Conservation (phyloP, 805 yeast genomes). For the Yamadazyma sp. region DNA sequence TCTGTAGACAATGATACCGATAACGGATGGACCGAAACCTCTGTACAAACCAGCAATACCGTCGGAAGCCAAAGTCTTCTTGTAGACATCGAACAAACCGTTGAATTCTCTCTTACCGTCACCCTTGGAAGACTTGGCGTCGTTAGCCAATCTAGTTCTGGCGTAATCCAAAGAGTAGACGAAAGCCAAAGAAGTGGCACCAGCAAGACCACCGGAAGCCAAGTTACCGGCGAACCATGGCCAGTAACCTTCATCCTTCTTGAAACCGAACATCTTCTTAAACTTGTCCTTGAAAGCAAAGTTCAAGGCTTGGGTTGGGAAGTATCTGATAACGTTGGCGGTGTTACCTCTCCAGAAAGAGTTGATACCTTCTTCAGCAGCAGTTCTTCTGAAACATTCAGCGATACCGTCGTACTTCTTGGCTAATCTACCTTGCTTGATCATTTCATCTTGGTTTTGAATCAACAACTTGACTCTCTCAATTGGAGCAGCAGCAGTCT, state of each 20-base stretch:
- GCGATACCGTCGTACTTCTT: constrained; percentile 83
- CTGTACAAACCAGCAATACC: constrained; percentile 99
- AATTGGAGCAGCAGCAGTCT: constrained; percentile 97
- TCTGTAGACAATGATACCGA: constrained; percentile 98
- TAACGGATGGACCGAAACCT: constrained; percentile 98
- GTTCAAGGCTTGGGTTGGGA: constrained; percentile 99
- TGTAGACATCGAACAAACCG: constrained; percentile 95
- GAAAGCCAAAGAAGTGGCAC: constrained; percentile 90
- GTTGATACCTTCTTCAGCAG: constrained; percentile 86
- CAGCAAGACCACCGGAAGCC: constrained; percentile 98
- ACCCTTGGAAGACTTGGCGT: constrained; percentile 87
- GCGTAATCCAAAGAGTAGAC: constrained; percentile 98
- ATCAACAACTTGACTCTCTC: constrained; percentile 95
- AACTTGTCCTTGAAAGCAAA: constrained; percentile 98
- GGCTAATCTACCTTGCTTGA: constrained; percentile 94
- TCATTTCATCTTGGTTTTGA: constrained; percentile 98
- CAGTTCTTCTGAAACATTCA: constrained; percentile 94
- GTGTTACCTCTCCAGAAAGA: constrained; percentile 99
- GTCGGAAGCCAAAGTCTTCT: constrained; percentile 90
- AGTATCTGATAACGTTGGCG: constrained; percentile 97
- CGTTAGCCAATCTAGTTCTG: constrained; percentile 98
- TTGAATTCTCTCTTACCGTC: constrained; percentile 87
- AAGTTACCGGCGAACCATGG: constrained; percentile 96
- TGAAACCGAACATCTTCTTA: constrained; percentile 94
- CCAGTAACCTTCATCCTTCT: constrained; percentile 92